Conservation (phyloP, 495 filamentous ascomycete genomes). For the Penicillium waksmanii region DNA sequence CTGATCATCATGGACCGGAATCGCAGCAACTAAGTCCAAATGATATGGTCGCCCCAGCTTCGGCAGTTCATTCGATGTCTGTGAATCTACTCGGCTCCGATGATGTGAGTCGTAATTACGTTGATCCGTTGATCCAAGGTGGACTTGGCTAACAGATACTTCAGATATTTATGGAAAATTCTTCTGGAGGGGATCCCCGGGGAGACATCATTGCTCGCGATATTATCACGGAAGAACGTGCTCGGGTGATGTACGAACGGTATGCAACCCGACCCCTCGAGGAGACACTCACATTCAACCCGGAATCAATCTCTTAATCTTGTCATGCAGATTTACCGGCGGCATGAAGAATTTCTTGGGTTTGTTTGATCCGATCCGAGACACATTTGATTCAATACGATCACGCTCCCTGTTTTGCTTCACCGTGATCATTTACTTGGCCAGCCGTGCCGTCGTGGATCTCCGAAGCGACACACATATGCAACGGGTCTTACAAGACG, state of each 20-base stretch:
- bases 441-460: conserved; percentile 44
- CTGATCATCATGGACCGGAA: conserved; percentile 36
- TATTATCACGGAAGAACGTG: conserved; percentile 45
- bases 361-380: conserved; percentile 48
- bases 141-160: neutral
- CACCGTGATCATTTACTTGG: conserved; percentile 47
- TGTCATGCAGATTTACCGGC: conserved; percentile 34
- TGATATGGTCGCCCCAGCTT: conserved; percentile 49
- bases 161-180: conserved; percentile 45
- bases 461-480: conserved; percentile 43
- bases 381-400: conserved; percentile 49
- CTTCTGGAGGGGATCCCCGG: conserved; percentile 35
- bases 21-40: conserved; percentile 46
- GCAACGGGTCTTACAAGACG: conserved; percentile 49
- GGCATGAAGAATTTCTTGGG: conserved; percentile 46
- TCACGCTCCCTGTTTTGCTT: conserved; percentile 50
- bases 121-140: neutral
- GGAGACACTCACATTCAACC: neutral
- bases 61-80: conserved; percentile 47
- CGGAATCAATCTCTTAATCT: neutral
- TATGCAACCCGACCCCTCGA: conserved; percentile 15
- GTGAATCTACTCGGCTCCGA: conserved; percentile 44
- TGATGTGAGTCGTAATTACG: conserved; percentile 27
- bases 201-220: conserved; percentile 45
- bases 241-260: conserved; percentile 47